Evolutionary conservation across 2,329 filamentous ascomycete species (phyloP).

Genomic region (Colletotrichum sp.): DNA sequence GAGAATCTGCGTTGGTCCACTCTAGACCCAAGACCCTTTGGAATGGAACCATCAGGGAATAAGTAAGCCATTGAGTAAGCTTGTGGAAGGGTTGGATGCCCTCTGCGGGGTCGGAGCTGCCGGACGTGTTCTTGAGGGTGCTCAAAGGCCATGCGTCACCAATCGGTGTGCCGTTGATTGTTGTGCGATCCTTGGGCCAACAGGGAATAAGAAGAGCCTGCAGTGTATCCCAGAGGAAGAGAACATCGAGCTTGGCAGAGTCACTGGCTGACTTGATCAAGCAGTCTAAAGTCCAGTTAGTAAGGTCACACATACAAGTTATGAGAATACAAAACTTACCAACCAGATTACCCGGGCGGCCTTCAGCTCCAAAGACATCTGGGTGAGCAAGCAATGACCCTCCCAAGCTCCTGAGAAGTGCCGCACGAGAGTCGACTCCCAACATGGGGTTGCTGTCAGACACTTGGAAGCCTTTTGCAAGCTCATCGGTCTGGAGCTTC

Average conservation of each 20-base stretch:
- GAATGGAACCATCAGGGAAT: slow-evolving; percentile 94
- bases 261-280: slow-evolving; percentile 34
- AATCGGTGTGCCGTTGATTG: slow-evolving; percentile 44
- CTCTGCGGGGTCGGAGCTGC: slow-evolving; percentile 23
- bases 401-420: slow-evolving; percentile 46
- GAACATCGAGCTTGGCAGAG: slow-evolving; percentile 38
- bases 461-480: slow-evolving; percentile 49
- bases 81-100: slow-evolving; percentile 89
- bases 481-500: slow-evolving; percentile 33
- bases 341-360: slow-evolving; percentile 53
- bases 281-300: slow-evolving; percentile 37
- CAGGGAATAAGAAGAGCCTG: slow-evolving; percentile 51
- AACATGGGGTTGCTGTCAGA: slow-evolving; percentile 48
- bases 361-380: slow-evolving; percentile 44
- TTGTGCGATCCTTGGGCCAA: slow-evolving; percentile 59
- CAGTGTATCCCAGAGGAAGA: slow-evolving; percentile 45
- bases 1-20: slow-evolving; percentile 79
- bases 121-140: slow-evolving; percentile 24
- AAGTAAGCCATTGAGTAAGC: slow-evolving; percentile 92
- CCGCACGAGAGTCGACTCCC: slow-evolving; percentile 46
- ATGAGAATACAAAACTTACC: slow-evolving; percentile 35
- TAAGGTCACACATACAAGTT: not conserved
- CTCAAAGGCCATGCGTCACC: slow-evolving; percentile 56
- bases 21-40: slow-evolving; percentile 79
- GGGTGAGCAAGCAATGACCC: slow-evolving; percentile 40